phyloP scores from a whole-genome alignment of 1,139 yeast genomes.

The Zygoascus hellenicus region DNA sequence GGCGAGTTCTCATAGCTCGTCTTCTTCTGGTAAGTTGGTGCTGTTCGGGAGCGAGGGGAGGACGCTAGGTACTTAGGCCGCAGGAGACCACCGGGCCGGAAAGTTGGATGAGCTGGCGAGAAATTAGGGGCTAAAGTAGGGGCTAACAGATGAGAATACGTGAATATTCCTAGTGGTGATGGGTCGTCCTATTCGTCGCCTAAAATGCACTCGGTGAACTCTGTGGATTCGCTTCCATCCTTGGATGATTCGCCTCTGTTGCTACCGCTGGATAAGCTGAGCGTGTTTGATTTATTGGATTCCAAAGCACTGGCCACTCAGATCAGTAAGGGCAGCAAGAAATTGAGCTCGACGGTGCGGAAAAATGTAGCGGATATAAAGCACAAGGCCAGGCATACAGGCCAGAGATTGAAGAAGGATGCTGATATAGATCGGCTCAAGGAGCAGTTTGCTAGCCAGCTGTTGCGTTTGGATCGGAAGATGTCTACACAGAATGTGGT shows the following conservation, averaged over 20 bases:
- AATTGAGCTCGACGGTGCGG: constrained; percentile 26
- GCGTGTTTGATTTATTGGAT: constrained; percentile 32
- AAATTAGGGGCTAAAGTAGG: no score
- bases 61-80: no score
- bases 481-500: constrained; percentile 37
- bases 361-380: constrained; percentile 28
- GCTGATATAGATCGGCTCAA: constrained; percentile 34
- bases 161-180: background rate
- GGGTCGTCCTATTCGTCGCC: constrained; percentile 8
- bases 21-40: background rate
- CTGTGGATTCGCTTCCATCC: constrained; percentile 22
- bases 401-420: constrained; percentile 25
- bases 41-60: no score
- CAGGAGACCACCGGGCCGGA: no score
- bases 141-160: background rate
- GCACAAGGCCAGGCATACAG: constrained; percentile 27
- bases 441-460: constrained; percentile 29
- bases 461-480: constrained; percentile 54
- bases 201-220: constrained; percentile 14
- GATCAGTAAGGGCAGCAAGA: constrained; percentile 21
- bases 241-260: constrained; percentile 18
- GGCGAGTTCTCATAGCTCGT: background rate
- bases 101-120: no score
- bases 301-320: constrained; percentile 31
- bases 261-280: constrained; percentile 26